A percentile compares a stretch with the other conserved stretches of the same genome.
Conservation (phyloP, 2,329 filamentous ascomycete genomes). For the Phialophora macrospora region DNA sequence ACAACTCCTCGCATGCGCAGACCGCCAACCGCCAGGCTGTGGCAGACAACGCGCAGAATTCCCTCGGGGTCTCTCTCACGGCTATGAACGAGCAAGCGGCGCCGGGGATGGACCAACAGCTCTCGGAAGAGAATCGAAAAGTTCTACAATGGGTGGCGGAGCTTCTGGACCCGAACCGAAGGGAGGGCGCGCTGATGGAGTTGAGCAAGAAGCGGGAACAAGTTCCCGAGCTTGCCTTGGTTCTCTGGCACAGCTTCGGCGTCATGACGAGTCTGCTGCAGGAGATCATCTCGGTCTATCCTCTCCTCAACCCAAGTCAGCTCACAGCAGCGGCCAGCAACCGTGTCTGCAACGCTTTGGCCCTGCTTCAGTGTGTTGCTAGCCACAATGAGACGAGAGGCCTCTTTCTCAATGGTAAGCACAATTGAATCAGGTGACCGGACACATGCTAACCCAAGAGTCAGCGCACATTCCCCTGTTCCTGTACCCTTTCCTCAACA, state of each 20-base stretch:
- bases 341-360: conserved; percentile 94
- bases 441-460: conserved; percentile 17
- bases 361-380: conserved; percentile 93
- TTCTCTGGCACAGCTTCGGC: conserved; percentile 99
- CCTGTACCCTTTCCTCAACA: conserved; percentile 97
- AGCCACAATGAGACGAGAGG: conserved; percentile 96
- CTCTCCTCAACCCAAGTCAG: conserved; percentile 92
- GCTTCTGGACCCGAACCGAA: conserved; percentile 80
- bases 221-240: conserved; percentile 92
- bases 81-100: conserved; percentile 35
- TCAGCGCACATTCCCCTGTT: conserved; percentile 95
- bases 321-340: conserved; percentile 97
- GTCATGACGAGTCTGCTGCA: conserved; percentile 98
- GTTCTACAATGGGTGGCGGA: conserved; percentile 94
- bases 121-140: conserved; percentile 88
- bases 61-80: conserved; percentile 30
- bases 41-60: conserved; percentile 33
- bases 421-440: not conserved
- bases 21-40: conserved; percentile 31
- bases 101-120: conserved; percentile 63
- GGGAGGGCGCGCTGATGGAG: conserved; percentile 90
- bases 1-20: conserved; percentile 41
- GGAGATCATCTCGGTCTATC: conserved; percentile 99
- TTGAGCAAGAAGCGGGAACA: conserved; percentile 98
- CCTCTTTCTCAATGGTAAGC: conserved; percentile 85